Conservation (phyloP, 2,329 filamentous ascomycete species). For the Talaromyces pinophilus region DNA sequence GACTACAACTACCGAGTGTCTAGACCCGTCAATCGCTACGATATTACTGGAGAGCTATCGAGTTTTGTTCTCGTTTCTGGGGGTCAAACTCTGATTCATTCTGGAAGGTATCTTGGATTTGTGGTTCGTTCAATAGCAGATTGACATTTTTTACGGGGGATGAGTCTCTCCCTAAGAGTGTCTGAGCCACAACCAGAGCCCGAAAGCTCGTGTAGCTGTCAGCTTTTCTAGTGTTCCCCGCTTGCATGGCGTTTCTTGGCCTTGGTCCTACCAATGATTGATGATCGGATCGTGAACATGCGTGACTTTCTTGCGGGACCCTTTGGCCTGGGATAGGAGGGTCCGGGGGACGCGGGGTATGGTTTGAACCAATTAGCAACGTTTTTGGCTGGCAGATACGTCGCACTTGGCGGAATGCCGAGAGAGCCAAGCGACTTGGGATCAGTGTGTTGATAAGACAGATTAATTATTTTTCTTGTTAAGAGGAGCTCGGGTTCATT, state of each 20-base stretch:
- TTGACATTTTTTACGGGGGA: background rate
- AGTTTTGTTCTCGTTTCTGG: background rate
- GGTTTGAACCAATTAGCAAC: background rate
- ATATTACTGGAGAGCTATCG: background rate
- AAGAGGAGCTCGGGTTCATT: slow-evolving; percentile 25
- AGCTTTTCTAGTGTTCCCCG: background rate
- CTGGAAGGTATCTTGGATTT: background rate
- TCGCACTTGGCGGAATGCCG: background rate
- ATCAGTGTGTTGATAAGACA: background rate
- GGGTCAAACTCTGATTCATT: background rate
- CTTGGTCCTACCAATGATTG: background rate
- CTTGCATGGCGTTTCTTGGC: background rate
- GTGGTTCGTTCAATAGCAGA: background rate
- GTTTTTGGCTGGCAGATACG: background rate
- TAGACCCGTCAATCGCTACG: background rate
- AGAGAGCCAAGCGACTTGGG: slow-evolving; percentile 1
- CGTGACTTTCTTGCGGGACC: background rate
- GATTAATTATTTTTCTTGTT: background rate
- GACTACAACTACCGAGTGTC: background rate
- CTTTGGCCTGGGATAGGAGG: background rate
- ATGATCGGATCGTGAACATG: background rate
- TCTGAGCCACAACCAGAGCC: background rate
- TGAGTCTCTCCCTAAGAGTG: background rate
- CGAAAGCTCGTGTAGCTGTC: background rate
- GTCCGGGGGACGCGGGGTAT: background rate